Base-by-base conservation (phyloP, 768 basidiomycete genomes). In the Cystobasidium onofrii region DNA sequence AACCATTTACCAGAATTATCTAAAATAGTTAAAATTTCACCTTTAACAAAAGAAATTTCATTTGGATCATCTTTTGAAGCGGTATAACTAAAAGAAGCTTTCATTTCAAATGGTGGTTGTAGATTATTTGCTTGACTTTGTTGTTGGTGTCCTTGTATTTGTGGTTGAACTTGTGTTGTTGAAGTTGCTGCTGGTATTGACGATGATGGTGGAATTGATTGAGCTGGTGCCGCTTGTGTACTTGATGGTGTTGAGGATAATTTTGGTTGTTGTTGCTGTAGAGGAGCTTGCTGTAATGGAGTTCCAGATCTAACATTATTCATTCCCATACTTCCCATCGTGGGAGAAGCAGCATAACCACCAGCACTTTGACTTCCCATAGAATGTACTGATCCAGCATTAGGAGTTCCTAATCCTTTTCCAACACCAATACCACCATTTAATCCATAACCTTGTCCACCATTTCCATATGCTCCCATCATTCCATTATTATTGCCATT, bases 41-140 rank as follows among this genome's bases (percentile, higher is more conserved):
- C 92, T 81, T 97, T 97, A 64, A 83, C 79, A 81, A 99, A 97
- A 61, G 91, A 90, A 46, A 99, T 89, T 82, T 99, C 96, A 79
- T 91, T 96, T 15, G 94, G 91, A 81, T 99, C 96, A 73, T 97
- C 94, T 33, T 90, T 84, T 1, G 90, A 91, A n/a, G 93, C 95
- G 62, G 86, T 86, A 83, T 99, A 96, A 67, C 89, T 86, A 84
- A 94, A 96, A 69, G 94, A 82, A 7, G 92, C 92, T 79, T 90
- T 91, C 62, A 92, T 92, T 80, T 86, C 90, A 83, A 90, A 36
- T 10, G 90, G 10, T 83, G 80, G 76, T 60, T 60, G 27, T 27
- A 60, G 2, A 23, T 34, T 60, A 50, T 17, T 15, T 86, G 88
- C 44, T 74, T 64, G 10, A 64, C 61, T 36, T 55, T 29, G 41